Evolutionary conservation across 495 filamentous ascomycete genomes (phyloP).

Genomic region (Oidiodendron maius): DNA sequence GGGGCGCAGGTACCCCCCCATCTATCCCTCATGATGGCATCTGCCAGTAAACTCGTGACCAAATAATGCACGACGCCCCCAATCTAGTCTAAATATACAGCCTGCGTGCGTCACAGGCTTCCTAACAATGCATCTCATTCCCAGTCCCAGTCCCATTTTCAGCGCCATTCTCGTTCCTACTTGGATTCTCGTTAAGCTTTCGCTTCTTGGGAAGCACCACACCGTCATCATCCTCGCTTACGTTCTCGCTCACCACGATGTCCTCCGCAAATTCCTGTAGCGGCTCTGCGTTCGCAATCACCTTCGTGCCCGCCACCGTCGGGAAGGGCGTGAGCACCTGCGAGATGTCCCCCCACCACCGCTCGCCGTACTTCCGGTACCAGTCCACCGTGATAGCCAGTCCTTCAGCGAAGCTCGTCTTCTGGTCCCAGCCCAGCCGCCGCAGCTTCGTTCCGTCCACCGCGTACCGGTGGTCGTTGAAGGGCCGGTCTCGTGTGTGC

Average conservation of each 20-base stretch:
- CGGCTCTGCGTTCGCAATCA: constrained; percentile 43
- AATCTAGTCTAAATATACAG: no score
- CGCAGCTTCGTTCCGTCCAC: constrained; percentile 61
- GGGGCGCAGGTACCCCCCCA: no score
- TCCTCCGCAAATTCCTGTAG: constrained; percentile 32
- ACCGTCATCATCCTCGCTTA: constrained; percentile 15
- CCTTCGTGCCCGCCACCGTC: constrained; percentile 41
- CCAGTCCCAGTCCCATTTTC: no score
- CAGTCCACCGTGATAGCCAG: constrained; percentile 61
- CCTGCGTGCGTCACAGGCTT: no score
- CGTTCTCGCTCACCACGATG: no score
- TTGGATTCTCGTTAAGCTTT: constrained; percentile 19
- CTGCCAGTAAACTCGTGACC: no score
- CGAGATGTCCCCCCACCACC: constrained; percentile 72
- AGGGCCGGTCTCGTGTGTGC: constrained; percentile 64
- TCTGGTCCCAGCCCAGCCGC: constrained; percentile 61
- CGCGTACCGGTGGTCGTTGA: constrained; percentile 66
- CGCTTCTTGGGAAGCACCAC: constrained; percentile 22
- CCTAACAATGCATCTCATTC: no score
- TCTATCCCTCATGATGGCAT: no score
- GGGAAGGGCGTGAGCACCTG: constrained; percentile 55
- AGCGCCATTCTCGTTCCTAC: no score
- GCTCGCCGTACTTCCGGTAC: constrained; percentile 55
- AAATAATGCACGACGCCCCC: no score
- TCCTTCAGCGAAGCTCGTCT: constrained; percentile 54